Evolutionary conservation across 108 stramenopile species (phyloP), one percentile per base, ranked within the genome.

Genomic region (Schizochytrium sp.): DNA sequence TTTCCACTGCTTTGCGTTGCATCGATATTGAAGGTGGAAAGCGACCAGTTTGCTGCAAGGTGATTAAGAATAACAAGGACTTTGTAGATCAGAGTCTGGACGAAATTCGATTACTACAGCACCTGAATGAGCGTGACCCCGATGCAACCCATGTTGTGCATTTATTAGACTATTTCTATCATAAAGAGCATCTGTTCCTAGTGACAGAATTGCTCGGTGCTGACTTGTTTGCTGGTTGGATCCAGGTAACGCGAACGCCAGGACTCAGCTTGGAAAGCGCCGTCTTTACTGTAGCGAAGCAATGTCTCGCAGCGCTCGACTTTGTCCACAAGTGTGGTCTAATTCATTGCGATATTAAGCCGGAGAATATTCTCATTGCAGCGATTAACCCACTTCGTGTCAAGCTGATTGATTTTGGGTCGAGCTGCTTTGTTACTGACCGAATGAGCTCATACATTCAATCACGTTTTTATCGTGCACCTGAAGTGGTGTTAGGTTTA

Each of bases 31-130:
- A n/a, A 2, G 83, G 5, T 17, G 49, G 53, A n/a, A 94, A 95
- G 87, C 93, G 95, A 69, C 95, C 96, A 83, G 98, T 97, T 7
- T 97, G 97, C 89, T 91, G 98, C 53, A 99, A 99, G 91, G 96
- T 99, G 4, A 97, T 99, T 90, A 99, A 98, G 93, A 99, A 98
- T 92, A 97, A 96, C 64, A 99, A 99, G 91, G 99, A 99, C 91
- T 98, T 97, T 92, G 96, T 99, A 88, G 99, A 99, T 91, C 99
- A 99, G 90, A 96, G 95, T 4, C 90, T 99, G 72, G 99, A 99
- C 90, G 99, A 99, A 91, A 98, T 98, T 88, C 98, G 98, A 93
- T 96, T 99, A 46, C 92, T 99, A 58, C 94, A 95, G 88, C 90
- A 97, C 59, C 90, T 98, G 17, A 91, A 93, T 72, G 87, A 7